Conservation (phyloP, 1,284 basidiomycete genomes). For the Sanghuangporus baumii region DNA sequence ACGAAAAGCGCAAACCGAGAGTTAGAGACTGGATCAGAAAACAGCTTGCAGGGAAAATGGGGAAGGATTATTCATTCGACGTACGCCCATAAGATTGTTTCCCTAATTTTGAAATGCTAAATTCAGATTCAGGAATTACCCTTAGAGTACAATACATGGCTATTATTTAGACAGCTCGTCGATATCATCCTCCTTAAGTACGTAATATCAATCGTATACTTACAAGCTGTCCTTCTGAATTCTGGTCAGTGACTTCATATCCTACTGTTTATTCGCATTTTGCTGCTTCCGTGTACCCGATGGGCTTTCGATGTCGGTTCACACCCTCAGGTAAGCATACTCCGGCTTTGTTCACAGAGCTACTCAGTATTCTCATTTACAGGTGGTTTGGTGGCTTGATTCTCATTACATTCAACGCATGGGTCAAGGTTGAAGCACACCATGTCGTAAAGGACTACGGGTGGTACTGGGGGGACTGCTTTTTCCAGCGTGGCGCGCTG, state of each 20-base stretch:
- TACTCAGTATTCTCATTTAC: constrained; percentile 13
- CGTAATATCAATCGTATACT: constrained; percentile 26
- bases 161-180: constrained; percentile 88
- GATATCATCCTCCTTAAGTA: constrained; percentile 96
- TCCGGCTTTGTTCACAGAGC: background rate
- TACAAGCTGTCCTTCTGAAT: constrained; percentile 7
- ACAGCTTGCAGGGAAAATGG: constrained; percentile 92
- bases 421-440: constrained; percentile 98
- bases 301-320: constrained; percentile 67
- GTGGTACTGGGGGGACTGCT: constrained; percentile 99
- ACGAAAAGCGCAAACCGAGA: constrained; percentile 57
- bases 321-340: constrained; percentile 62
- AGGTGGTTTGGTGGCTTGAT: constrained; percentile 86
- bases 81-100: constrained; percentile 37
- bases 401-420: constrained; percentile 92
- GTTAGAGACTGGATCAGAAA: constrained; percentile 79
- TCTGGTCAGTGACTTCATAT: constrained; percentile 76
- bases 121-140: constrained; percentile 54
- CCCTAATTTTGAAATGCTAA: background rate
- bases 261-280: constrained; percentile 95
- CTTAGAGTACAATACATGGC: constrained; percentile 85
- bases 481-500: constrained; percentile 87
- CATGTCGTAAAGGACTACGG: constrained; percentile 91
- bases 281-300: constrained; percentile 81
- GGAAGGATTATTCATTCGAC: constrained; percentile 88